Evolutionary conservation across 208 protist genomes (phyloP).

Genomic region (Leishmania mexicana): DNA sequence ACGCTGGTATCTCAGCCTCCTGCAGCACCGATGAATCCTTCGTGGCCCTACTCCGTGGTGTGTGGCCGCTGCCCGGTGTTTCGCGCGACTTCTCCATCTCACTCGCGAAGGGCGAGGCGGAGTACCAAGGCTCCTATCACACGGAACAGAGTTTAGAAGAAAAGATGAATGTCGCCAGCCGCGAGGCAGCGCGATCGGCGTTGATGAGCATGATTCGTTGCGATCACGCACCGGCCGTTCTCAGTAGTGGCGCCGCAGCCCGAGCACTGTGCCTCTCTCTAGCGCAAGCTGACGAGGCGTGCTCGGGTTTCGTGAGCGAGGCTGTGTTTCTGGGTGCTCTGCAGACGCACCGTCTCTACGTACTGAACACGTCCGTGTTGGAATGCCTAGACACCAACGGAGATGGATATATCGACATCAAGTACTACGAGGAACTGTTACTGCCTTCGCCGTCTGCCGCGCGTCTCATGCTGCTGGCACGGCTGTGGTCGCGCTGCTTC

Average conservation of each 20-base stretch:
- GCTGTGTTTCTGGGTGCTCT: slow-evolving; percentile 56
- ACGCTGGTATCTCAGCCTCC: slow-evolving; percentile 56
- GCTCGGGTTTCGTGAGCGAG: slow-evolving; percentile 49
- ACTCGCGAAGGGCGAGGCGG: slow-evolving; percentile 14
- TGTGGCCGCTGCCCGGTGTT: slow-evolving; percentile 57
- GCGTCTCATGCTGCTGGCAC: slow-evolving; percentile 74
- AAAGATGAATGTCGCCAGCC: slow-evolving; percentile 47
- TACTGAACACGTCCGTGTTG: slow-evolving; percentile 48
- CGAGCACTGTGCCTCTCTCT: slow-evolving; percentile 51
- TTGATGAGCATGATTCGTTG: slow-evolving; percentile 42
- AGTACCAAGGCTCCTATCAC: slow-evolving; percentile 36
- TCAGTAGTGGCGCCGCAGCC: slow-evolving; percentile 32
- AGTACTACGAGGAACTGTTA: slow-evolving; percentile 68
- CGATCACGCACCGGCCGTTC: slow-evolving; percentile 46
- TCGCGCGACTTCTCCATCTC: slow-evolving; percentile 27
- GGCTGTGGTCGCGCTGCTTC: slow-evolving; percentile 71
- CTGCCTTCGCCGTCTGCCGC: slow-evolving; percentile 52
- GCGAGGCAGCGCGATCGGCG: slow-evolving; percentile 37
- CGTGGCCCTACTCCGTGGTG: slow-evolving; percentile 53
- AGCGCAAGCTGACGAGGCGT: slow-evolving; percentile 29
- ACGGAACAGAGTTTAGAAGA: slow-evolving; percentile 45
- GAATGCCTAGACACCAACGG: slow-evolving; percentile 68
- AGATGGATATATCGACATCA: slow-evolving; percentile 71
- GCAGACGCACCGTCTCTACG: slow-evolving; percentile 67
- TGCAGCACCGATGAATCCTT: slow-evolving; percentile 68